A percentile compares a stretch with the other conserved stretches of the same genome.
Conservation (phyloP, 192 early-diverging fungal genomes). For the Backusella parvicylindrica region DNA sequence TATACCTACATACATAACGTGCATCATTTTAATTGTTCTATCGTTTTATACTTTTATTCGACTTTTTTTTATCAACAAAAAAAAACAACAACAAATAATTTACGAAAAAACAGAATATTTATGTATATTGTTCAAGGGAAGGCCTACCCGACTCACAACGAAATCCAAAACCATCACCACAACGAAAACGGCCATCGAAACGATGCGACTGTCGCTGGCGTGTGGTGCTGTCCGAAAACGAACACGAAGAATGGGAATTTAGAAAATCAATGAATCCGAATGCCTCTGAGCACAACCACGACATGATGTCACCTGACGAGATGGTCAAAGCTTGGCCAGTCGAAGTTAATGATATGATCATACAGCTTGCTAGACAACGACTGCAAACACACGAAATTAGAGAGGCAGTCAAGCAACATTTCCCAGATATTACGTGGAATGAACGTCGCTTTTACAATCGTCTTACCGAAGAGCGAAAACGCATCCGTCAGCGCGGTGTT, state of each 20-base stretch:
- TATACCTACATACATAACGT: not conserved
- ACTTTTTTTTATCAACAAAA: too few relatives aligned
- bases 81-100: not conserved
- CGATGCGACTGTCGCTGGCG: slow-evolving; percentile 60
- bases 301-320: slow-evolving; percentile 49
- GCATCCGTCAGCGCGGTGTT: slow-evolving; percentile 46
- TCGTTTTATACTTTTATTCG: not conserved
- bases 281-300: slow-evolving; percentile 53
- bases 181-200: slow-evolving; percentile 52
- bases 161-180: slow-evolving; percentile 47
- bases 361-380: slow-evolving; percentile 44
- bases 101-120: slow-evolving; percentile 47
- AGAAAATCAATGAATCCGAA: slow-evolving; percentile 52
- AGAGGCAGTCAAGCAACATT: slow-evolving; percentile 44
- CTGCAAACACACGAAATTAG: slow-evolving; percentile 43
- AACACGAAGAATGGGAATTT: slow-evolving; percentile 50
- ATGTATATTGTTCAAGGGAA: slow-evolving; percentile 60
- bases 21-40: not conserved
- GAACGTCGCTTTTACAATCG: slow-evolving; percentile 61
- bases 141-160: slow-evolving; percentile 53
- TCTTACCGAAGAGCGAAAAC: slow-evolving; percentile 53
- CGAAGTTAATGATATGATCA: slow-evolving; percentile 47
- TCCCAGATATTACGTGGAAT: slow-evolving; percentile 54
- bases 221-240: slow-evolving; percentile 54
- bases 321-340: slow-evolving; percentile 55